Base-by-base conservation (phyloP, 805 yeast species). In the Teunomyces panamensis region DNA sequence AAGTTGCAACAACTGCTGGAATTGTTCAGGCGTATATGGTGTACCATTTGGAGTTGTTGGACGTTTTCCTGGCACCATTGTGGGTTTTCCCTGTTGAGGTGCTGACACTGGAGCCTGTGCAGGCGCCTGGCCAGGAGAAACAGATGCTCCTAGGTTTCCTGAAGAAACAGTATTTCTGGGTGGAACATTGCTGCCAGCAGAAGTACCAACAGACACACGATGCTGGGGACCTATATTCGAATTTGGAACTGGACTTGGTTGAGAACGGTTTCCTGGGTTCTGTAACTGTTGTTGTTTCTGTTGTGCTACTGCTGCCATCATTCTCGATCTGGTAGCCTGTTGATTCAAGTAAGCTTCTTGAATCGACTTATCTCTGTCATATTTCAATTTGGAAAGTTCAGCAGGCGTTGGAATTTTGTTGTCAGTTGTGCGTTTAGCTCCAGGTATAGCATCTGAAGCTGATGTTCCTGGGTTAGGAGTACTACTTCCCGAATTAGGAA, bases 331-430 rank as follows among this genome's bases (percentile, higher is more conserved):
- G 2, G 77, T 67, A 5, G 73, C 70, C 58, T 74, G 71, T 62
- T 75, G 74, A 49, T 69, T 70, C 46, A 80, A 66, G 63, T 80
- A 81, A 2, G 84, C 87, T 54, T 89, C 95, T 53, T 90, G 89
- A 14, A 87, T 77, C 0, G 94, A 85, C 63, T 84, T 85, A 58
- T 92, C 98, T 49, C 96, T 76, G 54, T 92, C 97, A 54, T 74
- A 81, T 64, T 92, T 92, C 69, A 94, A 68, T 51, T 80, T 80
- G 0, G 97, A 81, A 59, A 92, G 77, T 58, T 91, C 96, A 9
- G 85, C 82, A 0, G 98, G 97, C 0, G 95, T 80, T 1, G 78
- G 76, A 3, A 64, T 57, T 1, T 87, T 80, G 13, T 37, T 37
- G 51, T 80, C 81, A 48, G 51, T 55, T 52, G 74, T 46, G 69